Evolutionary conservation across 2,329 filamentous ascomycete genomes (phyloP).

Genomic region (Alternaria consortialis): DNA sequence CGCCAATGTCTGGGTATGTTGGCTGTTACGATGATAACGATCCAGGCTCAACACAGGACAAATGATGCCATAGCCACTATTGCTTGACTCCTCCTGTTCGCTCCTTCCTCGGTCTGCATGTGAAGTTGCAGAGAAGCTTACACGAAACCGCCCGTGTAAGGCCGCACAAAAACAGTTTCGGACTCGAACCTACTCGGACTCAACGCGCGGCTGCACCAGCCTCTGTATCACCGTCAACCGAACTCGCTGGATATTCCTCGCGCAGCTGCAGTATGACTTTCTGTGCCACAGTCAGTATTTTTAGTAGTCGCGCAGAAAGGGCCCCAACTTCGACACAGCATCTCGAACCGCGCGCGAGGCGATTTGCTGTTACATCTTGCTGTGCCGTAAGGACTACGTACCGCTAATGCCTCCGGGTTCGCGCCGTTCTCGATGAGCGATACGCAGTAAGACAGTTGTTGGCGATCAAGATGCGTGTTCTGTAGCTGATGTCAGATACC

Average conservation of each 20-base stretch:
- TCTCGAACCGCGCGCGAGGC: constrained; percentile 21
- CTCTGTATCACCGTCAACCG: constrained; percentile 40
- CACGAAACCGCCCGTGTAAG: constrained; percentile 18
- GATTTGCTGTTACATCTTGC: constrained; percentile 14
- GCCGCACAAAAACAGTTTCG: constrained; percentile 16
- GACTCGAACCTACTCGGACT: constrained; percentile 11
- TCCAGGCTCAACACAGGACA: neutral
- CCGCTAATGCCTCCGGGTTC: constrained; percentile 92
- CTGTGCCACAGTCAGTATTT: constrained; percentile 38
- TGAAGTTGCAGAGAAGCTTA: neutral
- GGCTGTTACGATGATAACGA: constrained; percentile 4
- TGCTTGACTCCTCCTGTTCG: constrained; percentile 1
- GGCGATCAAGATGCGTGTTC: constrained; percentile 93
- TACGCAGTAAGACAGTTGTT: constrained; percentile 92
- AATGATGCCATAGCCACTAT: neutral
- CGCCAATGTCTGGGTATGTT: constrained; percentile 4
- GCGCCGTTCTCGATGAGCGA: constrained; percentile 97
- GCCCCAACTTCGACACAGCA: neutral
- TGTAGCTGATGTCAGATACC: constrained; percentile 50
- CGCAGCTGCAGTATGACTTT: constrained; percentile 59
- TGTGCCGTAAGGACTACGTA: constrained; percentile 60
- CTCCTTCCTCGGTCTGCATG: neutral
- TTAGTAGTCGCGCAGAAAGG: constrained; percentile 5
- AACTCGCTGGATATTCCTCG: constrained; percentile 50
- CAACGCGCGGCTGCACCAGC: constrained; percentile 34